Conservation (phyloP, 1,284 basidiomycete genomes). For the Thelephora terrestris region DNA sequence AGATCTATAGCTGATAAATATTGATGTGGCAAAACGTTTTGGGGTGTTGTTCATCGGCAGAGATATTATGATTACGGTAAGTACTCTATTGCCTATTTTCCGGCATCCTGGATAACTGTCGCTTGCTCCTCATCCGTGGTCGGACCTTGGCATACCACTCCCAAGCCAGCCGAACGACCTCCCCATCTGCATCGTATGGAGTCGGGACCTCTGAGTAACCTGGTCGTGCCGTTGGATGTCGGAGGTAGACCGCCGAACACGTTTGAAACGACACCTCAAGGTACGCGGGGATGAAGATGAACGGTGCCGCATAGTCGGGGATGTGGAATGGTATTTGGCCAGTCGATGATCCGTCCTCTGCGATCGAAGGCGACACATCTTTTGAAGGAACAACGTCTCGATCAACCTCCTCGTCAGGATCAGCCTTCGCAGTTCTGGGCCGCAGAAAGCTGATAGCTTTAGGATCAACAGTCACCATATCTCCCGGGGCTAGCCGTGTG, state of each 20-base stretch:
- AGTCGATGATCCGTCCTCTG: not conserved
- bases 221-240: conserved; percentile 91
- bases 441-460: conserved; percentile 71
- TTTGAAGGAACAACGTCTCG: conserved; percentile 12
- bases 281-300: conserved; percentile 93
- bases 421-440: conserved; percentile 14
- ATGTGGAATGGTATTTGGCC: conserved; percentile 72
- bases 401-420: conserved; percentile 13
- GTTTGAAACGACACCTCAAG: conserved; percentile 86
- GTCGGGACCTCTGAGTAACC: conserved; percentile 90
- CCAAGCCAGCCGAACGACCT: conserved; percentile 80
- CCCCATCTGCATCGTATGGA: conserved; percentile 89
- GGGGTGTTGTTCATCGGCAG: too few relatives aligned
- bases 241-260: conserved; percentile 90
- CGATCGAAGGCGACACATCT: conserved; percentile 2
- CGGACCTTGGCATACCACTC: conserved; percentile 81
- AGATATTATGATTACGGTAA: not conserved
- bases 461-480: conserved; percentile 88
- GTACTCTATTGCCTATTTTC: conserved; percentile 36
- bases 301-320: conserved; percentile 82
- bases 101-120: conserved; percentile 58
- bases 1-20: too few relatives aligned
- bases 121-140: conserved; percentile 62
- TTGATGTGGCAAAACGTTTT: too few relatives aligned
- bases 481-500: conserved; percentile 87